Percentiles rank a stretch among this genome's conserved stretches.
phyloP scores from a whole-genome alignment of 2,329 filamentous ascomycete species.

The Cercospora sp. region DNA sequence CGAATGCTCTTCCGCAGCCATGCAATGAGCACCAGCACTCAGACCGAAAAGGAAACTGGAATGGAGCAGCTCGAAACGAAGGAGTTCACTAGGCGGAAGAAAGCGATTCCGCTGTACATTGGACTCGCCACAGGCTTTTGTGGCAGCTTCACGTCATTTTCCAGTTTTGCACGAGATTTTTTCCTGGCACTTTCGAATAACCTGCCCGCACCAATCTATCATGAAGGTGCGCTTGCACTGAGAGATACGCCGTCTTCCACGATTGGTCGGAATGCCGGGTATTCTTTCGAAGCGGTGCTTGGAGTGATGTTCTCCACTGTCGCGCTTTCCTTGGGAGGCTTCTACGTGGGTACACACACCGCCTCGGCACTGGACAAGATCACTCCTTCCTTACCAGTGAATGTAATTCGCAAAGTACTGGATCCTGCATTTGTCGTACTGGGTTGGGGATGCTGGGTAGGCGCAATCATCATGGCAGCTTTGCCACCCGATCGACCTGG shows the following conservation, averaged over 20 bases:
- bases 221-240: slow-evolving; percentile 35
- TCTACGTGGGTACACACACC: slow-evolving; percentile 73
- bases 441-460: slow-evolving; percentile 74
- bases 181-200: slow-evolving; percentile 80
- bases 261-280: slow-evolving; percentile 64
- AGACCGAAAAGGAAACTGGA: slow-evolving; percentile 35
- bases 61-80: slow-evolving; percentile 40
- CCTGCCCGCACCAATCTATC: slow-evolving; percentile 55
- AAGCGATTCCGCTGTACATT: slow-evolving; percentile 84
- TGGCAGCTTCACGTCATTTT: slow-evolving; percentile 88
- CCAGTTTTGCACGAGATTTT: slow-evolving; percentile 75
- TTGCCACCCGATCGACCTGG: slow-evolving; percentile 63
- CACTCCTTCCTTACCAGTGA: slow-evolving; percentile 62
- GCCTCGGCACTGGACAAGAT: slow-evolving; percentile 61
- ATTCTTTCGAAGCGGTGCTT: slow-evolving; percentile 78
- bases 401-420: slow-evolving; percentile 58
- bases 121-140: slow-evolving; percentile 85
- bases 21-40: slow-evolving; percentile 51
- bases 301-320: slow-evolving; percentile 74
- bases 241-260: slow-evolving; percentile 34
- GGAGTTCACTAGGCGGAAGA: slow-evolving; percentile 61
- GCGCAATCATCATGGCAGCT: slow-evolving; percentile 68
- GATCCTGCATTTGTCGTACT: slow-evolving; percentile 66
- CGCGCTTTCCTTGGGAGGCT: slow-evolving; percentile 66
- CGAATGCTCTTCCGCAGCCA: slow-evolving; percentile 70